Evolutionary conservation across 768 basidiomycete genomes (phyloP).

Genomic region (Glaciozyma martinii): DNA sequence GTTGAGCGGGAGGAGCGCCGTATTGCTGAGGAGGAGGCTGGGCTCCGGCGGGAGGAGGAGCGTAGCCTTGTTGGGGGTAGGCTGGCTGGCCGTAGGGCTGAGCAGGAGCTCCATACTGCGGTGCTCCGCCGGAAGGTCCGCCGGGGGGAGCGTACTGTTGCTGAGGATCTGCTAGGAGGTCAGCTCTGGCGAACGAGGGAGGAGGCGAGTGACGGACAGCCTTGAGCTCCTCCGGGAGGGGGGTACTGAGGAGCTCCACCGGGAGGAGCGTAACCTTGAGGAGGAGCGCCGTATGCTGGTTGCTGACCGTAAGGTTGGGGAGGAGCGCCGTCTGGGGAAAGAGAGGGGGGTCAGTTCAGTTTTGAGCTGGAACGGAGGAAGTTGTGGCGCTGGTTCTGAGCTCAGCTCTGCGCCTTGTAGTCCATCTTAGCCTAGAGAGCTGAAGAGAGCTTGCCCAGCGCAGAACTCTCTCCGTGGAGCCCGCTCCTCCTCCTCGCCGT

Average conservation of each 20-base stretch:
- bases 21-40: conserved; percentile 8
- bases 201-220: too few species aligned
- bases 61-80: conserved; percentile 13
- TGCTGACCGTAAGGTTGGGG: not conserved
- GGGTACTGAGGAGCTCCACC: not conserved
- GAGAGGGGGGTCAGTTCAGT: not conserved
- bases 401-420: too few species aligned
- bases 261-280: not conserved
- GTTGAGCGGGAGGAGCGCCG: not conserved
- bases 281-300: not conserved
- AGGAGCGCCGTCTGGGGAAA: not conserved
- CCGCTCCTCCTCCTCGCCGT: too few species aligned
- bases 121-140: conserved; percentile 5
- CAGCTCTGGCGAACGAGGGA: too few species aligned
- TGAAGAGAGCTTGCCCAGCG: too few species aligned
- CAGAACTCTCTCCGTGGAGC: too few species aligned
- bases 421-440: too few species aligned
- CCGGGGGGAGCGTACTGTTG: not conserved
- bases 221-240: too few species aligned
- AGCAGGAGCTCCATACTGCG: not conserved
- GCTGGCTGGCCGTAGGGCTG: not conserved
- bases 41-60: conserved; percentile 12
- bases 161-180: too few species aligned
- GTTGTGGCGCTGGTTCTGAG: too few species aligned
- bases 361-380: too few species aligned